phyloP scores from a whole-genome alignment of 2,329 filamentous ascomycete species.

The Bimuria novae-zelandiae region DNA sequence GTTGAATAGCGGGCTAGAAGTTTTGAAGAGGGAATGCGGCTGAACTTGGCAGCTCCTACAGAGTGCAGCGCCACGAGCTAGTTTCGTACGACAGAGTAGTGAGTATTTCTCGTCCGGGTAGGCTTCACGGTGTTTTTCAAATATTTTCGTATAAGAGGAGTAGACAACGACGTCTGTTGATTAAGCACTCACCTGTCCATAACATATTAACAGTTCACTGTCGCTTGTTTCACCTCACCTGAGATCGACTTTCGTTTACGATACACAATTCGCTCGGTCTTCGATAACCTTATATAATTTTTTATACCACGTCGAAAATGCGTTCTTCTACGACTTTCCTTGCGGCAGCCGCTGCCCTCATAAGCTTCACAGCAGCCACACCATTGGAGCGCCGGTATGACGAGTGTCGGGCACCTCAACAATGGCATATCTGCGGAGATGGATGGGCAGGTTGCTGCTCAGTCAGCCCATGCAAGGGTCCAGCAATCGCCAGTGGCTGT shows the following conservation, averaged over 20 bases:
- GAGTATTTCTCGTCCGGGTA: slow-evolving; percentile 1
- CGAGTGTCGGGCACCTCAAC: neutral
- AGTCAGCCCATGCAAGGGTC: slow-evolving; percentile 5
- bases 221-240: neutral
- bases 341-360: neutral
- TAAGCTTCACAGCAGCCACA: slow-evolving; percentile 3
- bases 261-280: neutral
- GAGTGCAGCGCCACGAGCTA: slow-evolving; percentile 1
- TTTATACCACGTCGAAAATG: neutral
- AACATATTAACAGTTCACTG: neutral
- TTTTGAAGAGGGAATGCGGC: slow-evolving; percentile 1
- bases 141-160: slow-evolving; percentile 1
- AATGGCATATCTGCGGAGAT: slow-evolving; percentile 3
- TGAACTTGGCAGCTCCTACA: slow-evolving; percentile 5
- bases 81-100: neutral
- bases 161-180: neutral
- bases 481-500: slow-evolving; percentile 3
- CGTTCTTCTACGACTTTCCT: slow-evolving; percentile 6
- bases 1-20: neutral
- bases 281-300: neutral
- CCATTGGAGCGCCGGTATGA: slow-evolving; percentile 1
- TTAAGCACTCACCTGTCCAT: neutral
- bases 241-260: neutral
- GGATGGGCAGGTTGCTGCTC: slow-evolving; percentile 7
- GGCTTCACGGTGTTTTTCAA: neutral